A percentile compares a stretch with the other conserved stretches of the same genome.
Evolutionary conservation across 345 rosid genomes (phyloP).

Genomic region (Trapa bicornis): DNA sequence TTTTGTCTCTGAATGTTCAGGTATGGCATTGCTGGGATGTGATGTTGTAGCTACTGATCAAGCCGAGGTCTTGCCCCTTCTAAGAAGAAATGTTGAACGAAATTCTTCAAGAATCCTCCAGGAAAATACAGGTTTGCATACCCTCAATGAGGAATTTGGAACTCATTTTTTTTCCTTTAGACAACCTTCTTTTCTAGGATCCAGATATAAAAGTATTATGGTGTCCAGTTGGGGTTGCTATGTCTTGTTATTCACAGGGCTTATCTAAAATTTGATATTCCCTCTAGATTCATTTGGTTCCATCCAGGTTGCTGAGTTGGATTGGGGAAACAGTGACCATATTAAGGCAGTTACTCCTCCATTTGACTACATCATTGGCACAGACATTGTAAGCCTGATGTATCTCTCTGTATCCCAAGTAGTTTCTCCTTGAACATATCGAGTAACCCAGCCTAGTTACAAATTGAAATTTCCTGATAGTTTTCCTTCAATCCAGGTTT

Average conservation of each 20-base stretch:
- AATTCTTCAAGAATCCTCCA: conserved; percentile 65
- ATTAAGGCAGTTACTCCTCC: conserved; percentile 63
- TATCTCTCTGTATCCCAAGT: background rate
- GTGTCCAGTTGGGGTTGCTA: too few species aligned
- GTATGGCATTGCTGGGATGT: conserved; percentile 89
- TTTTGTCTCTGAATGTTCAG: conserved; percentile 20
- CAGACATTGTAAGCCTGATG: conserved; percentile 71
- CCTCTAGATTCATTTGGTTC: conserved; percentile 76
- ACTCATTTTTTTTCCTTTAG: too few species aligned
- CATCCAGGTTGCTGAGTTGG: conserved; percentile 62
- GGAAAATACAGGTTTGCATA: conserved; percentile 55
- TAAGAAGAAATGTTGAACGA: conserved; percentile 70
- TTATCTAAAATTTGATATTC: conserved; percentile 8
- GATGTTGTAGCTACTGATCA: conserved; percentile 80
- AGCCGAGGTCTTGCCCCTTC: conserved; percentile 58
- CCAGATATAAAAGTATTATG: too few species aligned
- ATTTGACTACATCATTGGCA: conserved; percentile 81
- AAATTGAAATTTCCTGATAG: background rate
- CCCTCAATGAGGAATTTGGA: background rate
- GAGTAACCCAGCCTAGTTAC: background rate
- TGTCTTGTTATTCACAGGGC: background rate
- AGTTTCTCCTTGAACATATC: background rate
- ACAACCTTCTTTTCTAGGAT: too few species aligned
- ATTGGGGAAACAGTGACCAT: conserved; percentile 84
- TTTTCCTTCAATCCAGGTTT: conserved; percentile 35